Conservation (phyloP, 345 rosid genomes). For the Syzygium grande region DNA sequence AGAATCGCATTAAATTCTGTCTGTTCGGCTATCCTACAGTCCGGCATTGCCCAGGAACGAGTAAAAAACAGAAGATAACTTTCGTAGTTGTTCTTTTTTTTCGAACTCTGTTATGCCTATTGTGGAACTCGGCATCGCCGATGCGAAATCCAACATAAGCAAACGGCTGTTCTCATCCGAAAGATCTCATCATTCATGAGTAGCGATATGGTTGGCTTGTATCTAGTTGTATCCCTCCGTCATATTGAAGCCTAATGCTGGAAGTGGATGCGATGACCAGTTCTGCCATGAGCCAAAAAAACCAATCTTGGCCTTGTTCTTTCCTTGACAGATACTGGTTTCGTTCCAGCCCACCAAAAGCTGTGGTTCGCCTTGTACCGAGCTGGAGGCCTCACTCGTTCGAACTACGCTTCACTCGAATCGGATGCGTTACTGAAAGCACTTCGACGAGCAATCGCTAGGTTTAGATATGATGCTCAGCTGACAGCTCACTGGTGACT, state of each 20-base stretch:
- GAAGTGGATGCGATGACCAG: background rate
- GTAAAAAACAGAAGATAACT: background rate
- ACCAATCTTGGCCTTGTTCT: accelerated
- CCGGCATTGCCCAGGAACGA: background rate
- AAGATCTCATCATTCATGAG: background rate
- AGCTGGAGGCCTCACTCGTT: background rate
- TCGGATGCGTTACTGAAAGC: background rate
- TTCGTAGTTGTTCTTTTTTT: background rate
- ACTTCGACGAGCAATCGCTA: background rate
- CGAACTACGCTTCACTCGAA: background rate
- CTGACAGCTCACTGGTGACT: background rate
- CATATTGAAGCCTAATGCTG: background rate
- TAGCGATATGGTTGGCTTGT: accelerated
- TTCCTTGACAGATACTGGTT: background rate
- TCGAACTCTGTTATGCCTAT: background rate
- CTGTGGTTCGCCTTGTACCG: background rate
- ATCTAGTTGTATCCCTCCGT: background rate
- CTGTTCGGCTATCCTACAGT: background rate
- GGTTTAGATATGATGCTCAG: background rate
- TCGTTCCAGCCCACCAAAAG: background rate
- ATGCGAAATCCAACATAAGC: background rate
- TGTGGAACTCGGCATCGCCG: background rate
- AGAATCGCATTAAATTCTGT: background rate
- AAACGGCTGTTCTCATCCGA: background rate
- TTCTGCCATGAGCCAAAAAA: background rate